A percentile compares a stretch with the other conserved stretches of the same genome.
phyloP scores from a whole-genome alignment of 1,284 basidiomycete species.

The Tilletia setariae region DNA sequence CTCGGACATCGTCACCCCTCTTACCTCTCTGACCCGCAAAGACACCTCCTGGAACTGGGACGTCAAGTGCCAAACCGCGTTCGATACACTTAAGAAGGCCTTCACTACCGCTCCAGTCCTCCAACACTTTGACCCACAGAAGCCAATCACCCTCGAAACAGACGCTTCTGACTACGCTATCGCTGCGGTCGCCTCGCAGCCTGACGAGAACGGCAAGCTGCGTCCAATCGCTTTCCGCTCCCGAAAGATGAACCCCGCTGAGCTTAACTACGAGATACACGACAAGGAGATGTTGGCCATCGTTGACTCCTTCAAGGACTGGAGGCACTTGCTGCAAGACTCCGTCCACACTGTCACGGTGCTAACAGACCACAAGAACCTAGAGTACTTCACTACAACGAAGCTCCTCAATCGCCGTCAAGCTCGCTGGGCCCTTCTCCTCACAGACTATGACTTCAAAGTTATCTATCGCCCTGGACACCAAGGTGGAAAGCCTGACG shows the following conservation, averaged over 20 bases:
- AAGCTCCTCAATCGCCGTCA: conserved; percentile 13
- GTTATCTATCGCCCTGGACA: no score
- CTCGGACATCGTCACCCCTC: conserved; percentile 52
- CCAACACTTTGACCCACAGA: no score
- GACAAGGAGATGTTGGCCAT: conserved; percentile 25
- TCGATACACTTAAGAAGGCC: conserved; percentile 55
- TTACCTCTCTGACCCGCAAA: conserved; percentile 34
- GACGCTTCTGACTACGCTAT: conserved; percentile 50
- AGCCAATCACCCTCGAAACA: no score
- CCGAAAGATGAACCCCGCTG: conserved; percentile 28
- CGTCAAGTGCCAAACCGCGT: conserved; percentile 42
- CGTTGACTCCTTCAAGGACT: conserved; percentile 10
- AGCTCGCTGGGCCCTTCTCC: no score
- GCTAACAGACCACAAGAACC: conserved; percentile 22
- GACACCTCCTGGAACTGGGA: conserved; percentile 31
- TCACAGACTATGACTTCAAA: no score
- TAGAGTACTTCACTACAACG: conserved; percentile 22
- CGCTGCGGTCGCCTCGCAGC: conserved; percentile 44
- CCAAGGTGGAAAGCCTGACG: conserved; percentile 4
- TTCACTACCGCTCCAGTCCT: conserved; percentile 51
- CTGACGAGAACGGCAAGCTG: background rate
- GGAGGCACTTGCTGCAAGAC: conserved; percentile 20
- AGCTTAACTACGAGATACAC: conserved; percentile 24
- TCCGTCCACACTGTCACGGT: background rate
- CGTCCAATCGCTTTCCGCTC: conserved; percentile 14